Evolutionary conservation across 2,329 filamentous ascomycete genomes (phyloP).

Genomic region (Colletotrichum filicis): DNA sequence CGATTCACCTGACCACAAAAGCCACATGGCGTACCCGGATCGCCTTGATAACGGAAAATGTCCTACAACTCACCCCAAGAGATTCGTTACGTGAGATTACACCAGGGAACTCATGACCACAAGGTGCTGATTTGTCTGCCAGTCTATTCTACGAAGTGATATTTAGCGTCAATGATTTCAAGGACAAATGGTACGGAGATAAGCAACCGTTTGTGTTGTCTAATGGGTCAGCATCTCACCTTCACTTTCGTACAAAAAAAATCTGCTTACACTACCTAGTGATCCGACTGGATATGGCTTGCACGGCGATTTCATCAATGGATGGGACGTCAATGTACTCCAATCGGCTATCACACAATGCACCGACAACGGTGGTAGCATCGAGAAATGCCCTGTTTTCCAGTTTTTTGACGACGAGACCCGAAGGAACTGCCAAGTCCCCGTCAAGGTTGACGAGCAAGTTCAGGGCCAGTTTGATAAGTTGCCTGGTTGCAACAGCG

Average conservation of each 20-base stretch:
- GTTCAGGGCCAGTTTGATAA: slow-evolving; percentile 54
- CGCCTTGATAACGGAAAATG: slow-evolving; percentile 59
- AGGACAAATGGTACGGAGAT: slow-evolving; percentile 62
- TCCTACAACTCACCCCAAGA: slow-evolving; percentile 61
- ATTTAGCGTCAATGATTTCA: slow-evolving; percentile 66
- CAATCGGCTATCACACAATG: slow-evolving; percentile 76
- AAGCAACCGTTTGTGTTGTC: slow-evolving; percentile 74
- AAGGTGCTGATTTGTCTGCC: background rate
- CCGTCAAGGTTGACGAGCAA: slow-evolving; percentile 57
- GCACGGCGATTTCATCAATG: slow-evolving; percentile 79
- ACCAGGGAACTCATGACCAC: background rate
- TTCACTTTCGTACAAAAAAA: background rate
- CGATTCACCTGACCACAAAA: slow-evolving; percentile 65
- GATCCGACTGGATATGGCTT: slow-evolving; percentile 73
- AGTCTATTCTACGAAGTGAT: slow-evolving; percentile 67
- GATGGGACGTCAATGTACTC: slow-evolving; percentile 74
- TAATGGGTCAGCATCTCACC: slow-evolving; percentile 56
- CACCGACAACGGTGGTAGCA: slow-evolving; percentile 66
- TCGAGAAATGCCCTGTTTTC: slow-evolving; percentile 71
- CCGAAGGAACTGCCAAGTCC: slow-evolving; percentile 60
- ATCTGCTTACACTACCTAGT: slow-evolving; percentile 51
- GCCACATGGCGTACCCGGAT: slow-evolving; percentile 65
- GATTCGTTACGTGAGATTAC: slow-evolving; percentile 56
- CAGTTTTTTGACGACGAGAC: slow-evolving; percentile 51
- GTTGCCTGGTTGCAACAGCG: slow-evolving; percentile 66